Percentiles rank a stretch among this genome's conserved stretches.
phyloP scores from a whole-genome alignment of 306 rosid genomes.

The Urtica urens region DNA sequence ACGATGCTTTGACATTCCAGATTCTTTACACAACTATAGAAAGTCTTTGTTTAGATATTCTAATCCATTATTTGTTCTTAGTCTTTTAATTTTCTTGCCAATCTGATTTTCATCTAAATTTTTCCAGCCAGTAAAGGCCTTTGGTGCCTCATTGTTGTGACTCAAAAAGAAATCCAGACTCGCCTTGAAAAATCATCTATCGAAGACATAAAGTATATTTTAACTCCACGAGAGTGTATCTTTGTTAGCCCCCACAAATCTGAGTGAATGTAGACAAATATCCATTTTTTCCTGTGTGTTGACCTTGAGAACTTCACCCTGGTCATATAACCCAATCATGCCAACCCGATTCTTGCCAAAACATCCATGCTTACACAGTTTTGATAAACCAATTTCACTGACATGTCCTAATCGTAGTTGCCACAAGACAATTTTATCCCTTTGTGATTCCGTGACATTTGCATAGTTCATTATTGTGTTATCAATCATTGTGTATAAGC shows the following conservation, averaged over 20 bases:
- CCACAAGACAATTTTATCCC: no score
- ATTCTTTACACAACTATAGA: not conserved
- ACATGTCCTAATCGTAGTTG: no score
- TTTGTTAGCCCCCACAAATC: not conserved
- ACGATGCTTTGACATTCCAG: not conserved
- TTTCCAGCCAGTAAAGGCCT: not conserved
- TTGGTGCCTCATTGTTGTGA: not conserved
- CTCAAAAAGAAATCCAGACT: not conserved
- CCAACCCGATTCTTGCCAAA: no score
- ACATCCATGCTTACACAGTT: no score
- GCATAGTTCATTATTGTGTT: no score
- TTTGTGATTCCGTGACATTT: no score
- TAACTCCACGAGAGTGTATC: not conserved
- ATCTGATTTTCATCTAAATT: not conserved
- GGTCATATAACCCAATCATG: no score
- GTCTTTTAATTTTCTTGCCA: not conserved
- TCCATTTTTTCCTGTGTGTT: no score
- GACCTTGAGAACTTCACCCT: no score
- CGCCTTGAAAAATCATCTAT: not conserved
- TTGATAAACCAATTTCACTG: no score
- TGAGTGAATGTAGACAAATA: not conserved
- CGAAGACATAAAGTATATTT: not conserved
- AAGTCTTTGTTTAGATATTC: not conserved
- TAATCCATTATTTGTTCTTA: not conserved
- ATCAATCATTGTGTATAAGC: no score